Conservation (phyloP, 1,284 basidiomycete genomes). For the Irpex sp. region DNA sequence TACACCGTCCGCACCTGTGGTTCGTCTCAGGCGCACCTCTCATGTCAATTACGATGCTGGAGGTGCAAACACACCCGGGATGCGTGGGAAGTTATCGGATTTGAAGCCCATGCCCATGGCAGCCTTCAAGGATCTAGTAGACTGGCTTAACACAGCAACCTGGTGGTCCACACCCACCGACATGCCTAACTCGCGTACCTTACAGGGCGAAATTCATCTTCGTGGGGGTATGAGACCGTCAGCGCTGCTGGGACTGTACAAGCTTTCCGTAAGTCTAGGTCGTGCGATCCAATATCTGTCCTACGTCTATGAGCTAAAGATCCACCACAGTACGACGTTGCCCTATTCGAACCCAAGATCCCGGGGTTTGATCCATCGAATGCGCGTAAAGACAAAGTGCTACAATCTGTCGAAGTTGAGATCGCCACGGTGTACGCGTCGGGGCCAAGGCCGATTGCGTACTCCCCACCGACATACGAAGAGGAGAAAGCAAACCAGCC, state of each 20-base stretch:
- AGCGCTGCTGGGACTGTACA: constrained; percentile 1
- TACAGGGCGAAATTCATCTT: constrained; percentile 4
- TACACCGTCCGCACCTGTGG: not conserved
- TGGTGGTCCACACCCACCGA: constrained; percentile 4
- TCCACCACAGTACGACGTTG: constrained; percentile 1
- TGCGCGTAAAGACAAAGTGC: not conserved
- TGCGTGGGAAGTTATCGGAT: not conserved
- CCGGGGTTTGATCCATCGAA: not conserved
- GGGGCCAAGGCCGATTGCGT: constrained; percentile 2
- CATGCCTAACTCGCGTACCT: not conserved
- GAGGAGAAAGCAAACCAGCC: not conserved
- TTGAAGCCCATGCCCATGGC: not conserved
- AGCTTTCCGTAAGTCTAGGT: not conserved
- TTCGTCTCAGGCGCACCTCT: not conserved
- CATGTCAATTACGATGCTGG: constrained; percentile 2
- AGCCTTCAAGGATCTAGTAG: not conserved
- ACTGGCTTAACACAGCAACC: not conserved
- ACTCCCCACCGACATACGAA: constrained; percentile 4
- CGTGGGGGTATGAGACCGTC: not conserved
- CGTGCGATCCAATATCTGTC: not conserved
- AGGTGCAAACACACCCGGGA: not conserved
- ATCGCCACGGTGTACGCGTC: constrained; percentile 5
- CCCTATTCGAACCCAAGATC: not conserved
- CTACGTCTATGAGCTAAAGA: too few species aligned
- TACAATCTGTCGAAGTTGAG: not conserved